phyloP scores from a whole-genome alignment of 2,329 filamentous ascomycete species.

The Pseudogymnoascus sp. region DNA sequence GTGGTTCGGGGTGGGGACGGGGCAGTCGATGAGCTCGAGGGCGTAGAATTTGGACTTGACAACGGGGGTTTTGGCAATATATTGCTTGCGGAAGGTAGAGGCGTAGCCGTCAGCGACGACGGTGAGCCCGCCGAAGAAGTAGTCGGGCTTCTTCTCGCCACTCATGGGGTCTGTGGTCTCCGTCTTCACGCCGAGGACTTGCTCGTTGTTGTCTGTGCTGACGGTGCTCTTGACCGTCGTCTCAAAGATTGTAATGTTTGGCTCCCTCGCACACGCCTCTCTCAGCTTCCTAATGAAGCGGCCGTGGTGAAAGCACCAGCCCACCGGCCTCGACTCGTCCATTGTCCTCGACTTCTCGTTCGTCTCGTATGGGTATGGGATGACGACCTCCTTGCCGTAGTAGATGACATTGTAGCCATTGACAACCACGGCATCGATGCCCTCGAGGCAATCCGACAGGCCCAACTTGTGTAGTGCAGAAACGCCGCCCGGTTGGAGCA shows the following conservation, averaged over 20 bases:
- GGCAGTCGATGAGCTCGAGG: constrained; percentile 81
- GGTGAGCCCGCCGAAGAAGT: constrained; percentile 82
- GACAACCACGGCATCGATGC: constrained; percentile 76
- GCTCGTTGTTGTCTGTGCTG: constrained; percentile 55
- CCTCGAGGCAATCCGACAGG: constrained; percentile 72
- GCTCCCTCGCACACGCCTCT: constrained; percentile 60
- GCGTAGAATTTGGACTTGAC: constrained; percentile 87
- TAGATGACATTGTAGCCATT: constrained; percentile 85
- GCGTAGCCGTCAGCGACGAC: constrained; percentile 88
- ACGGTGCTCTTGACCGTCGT: constrained; percentile 75
- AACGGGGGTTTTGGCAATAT: constrained; percentile 57
- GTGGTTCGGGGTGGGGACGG: constrained; percentile 64
- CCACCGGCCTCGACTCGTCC: constrained; percentile 46
- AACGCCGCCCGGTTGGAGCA: constrained; percentile 88
- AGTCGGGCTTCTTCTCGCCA: constrained; percentile 54
- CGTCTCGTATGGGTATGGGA: constrained; percentile 62
- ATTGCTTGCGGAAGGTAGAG: constrained; percentile 80
- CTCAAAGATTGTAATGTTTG: constrained; percentile 86
- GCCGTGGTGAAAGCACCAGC: constrained; percentile 86
- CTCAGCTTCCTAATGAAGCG: constrained; percentile 81
- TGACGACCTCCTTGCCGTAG: constrained; percentile 61
- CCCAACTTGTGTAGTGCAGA: constrained; percentile 73
- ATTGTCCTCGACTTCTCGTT: constrained; percentile 27
- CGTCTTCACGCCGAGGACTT: constrained; percentile 77
- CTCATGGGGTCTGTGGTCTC: constrained; percentile 52